A percentile compares a stretch with the other conserved stretches of the same genome.
Conservation (phyloP, 2,329 filamentous ascomycete genomes). For the Fusarium ramigenum region DNA sequence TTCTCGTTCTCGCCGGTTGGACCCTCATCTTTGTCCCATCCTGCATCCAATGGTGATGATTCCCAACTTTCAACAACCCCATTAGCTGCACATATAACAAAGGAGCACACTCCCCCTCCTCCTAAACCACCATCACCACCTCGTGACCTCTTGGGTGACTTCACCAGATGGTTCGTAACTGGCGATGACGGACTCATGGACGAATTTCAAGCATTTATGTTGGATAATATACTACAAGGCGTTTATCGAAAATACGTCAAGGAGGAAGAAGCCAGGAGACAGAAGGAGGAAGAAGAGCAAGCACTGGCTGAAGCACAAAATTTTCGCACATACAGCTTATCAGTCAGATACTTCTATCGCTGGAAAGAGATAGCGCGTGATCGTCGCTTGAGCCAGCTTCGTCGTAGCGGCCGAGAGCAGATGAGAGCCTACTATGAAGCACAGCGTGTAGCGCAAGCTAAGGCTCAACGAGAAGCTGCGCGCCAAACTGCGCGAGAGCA, state of each 20-base stretch:
- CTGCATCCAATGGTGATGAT: neutral
- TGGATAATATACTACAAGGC: constrained; percentile 56
- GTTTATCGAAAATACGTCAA: constrained; percentile 53
- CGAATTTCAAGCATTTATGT: constrained; percentile 57
- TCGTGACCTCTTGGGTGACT: constrained; percentile 57
- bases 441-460: constrained; percentile 47
- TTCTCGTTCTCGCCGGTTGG: constrained; percentile 14
- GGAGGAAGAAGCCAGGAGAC: constrained; percentile 54
- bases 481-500: constrained; percentile 39
- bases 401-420: constrained; percentile 61
- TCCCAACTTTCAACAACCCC: constrained; percentile 1
- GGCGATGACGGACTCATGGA: constrained; percentile 64
- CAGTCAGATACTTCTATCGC: constrained; percentile 64
- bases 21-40: neutral
- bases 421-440: constrained; percentile 57
- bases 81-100: neutral
- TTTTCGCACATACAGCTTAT: constrained; percentile 61
- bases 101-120: constrained; percentile 3
- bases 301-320: constrained; percentile 57
- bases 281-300: constrained; percentile 59
- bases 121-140: constrained; percentile 27
- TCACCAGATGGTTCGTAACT: constrained; percentile 64
- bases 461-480: constrained; percentile 49
- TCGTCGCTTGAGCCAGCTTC: constrained; percentile 59
- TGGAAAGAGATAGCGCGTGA: constrained; percentile 63